Evolutionary conservation across 805 yeast genomes (phyloP), one percentile per base, ranked within the genome.

Genomic region (Cyberlindnera saturnus): DNA sequence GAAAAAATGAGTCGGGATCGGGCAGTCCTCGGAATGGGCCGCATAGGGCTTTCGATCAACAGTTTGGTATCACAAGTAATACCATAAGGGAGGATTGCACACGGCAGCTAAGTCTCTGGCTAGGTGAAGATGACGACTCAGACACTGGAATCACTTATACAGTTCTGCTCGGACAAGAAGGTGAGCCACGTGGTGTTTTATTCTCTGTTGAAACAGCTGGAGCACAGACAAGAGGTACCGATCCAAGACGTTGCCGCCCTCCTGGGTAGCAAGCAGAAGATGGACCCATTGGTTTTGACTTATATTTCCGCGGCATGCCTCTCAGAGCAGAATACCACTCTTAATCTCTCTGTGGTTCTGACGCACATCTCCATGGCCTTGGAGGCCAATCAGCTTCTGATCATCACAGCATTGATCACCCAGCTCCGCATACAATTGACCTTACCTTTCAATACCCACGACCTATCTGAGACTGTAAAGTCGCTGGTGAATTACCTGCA

Each of bases 261-360:
- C 3, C 28, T 56, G 10, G 39, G 48, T 3, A n/a, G 36, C 3
- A 18, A 15, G 14, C 33, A 28, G 3, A 40, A 39, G 1, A 32
- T 54, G 11, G 56, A 57, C 32, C 61, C 62, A n/a, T 36, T 57
- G 34, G 34, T 42, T 7, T 47, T 47, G 14, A 38, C 48, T 19
- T 58, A 53, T 36, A 36, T 58, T 6, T 32, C 38, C 1, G 17
- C 48, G 4, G 46, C 50, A 15, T 44, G 45, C n/a, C 34, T 49
- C 5, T 14, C 13, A 10, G 51, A 48, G 7, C 47, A 48, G 45
- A 15, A 35, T 5, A 16, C 33, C 14, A 28, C 33, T 7, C 18
- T 55, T 26, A 48, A 42, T 23, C 44, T 55, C 14, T 32, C 54
- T 2, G 39, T 35, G 2, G 33, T 57, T 9, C 16, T 56, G 4